phyloP scores from a whole-genome alignment of 2,329 filamentous ascomycete species.

The Ophiocordyceps camponoti-saundersi region DNA sequence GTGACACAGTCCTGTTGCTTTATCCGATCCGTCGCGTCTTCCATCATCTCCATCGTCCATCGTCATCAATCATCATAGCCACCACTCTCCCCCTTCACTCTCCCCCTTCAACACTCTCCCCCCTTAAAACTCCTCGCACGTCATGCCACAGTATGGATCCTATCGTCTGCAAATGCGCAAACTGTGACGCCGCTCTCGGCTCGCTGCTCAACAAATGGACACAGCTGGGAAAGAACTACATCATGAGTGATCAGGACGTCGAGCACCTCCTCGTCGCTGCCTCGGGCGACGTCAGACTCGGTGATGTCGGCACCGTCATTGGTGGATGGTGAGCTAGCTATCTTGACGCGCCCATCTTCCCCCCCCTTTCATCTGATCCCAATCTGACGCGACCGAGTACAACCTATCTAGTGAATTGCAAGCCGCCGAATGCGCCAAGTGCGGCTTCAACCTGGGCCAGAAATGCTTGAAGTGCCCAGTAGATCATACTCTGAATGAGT shows the following conservation, averaged over 20 bases:
- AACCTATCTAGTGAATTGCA: slow-evolving; percentile 15
- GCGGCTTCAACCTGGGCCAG: slow-evolving; percentile 15
- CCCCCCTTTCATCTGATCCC: background rate
- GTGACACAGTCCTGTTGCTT: no score
- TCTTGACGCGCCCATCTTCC: background rate
- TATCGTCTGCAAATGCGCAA: slow-evolving; percentile 17
- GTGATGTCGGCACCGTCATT: slow-evolving; percentile 18
- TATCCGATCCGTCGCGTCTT: no score
- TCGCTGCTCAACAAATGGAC: slow-evolving; percentile 20
- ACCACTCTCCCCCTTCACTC: no score
- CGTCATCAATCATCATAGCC: no score
- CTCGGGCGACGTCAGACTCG: slow-evolving; percentile 11
- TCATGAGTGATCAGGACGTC: slow-evolving; percentile 10
- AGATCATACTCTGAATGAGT: slow-evolving; percentile 21
- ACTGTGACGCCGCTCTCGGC: slow-evolving; percentile 13
- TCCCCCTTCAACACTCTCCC: no score
- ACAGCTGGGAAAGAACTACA: slow-evolving; percentile 21
- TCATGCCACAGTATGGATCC: slow-evolving; percentile 14
- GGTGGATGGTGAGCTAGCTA: slow-evolving; percentile 14
- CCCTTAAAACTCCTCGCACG: no score
- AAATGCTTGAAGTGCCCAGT: slow-evolving; percentile 15
- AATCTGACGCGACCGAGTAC: background rate
- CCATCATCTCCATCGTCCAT: no score
- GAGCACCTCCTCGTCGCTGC: slow-evolving; percentile 6
- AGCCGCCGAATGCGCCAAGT: slow-evolving; percentile 17